Evolutionary conservation across 2,329 filamentous ascomycete genomes (phyloP).

Genomic region (Colletotrichum sidae): DNA sequence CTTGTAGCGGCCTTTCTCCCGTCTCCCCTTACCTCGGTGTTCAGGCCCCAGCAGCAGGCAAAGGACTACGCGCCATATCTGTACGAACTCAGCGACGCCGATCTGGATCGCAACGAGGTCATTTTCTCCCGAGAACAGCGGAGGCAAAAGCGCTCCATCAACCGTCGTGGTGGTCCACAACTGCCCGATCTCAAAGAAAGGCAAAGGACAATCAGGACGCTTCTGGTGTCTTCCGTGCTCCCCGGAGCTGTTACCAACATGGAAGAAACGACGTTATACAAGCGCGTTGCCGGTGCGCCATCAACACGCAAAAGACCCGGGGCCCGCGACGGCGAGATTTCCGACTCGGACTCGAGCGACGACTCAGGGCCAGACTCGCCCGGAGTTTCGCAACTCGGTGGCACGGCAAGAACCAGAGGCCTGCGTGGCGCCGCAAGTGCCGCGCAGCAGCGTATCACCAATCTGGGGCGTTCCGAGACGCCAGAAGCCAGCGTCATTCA

Average conservation of each 20-base stretch:
- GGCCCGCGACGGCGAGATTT: slow-evolving; percentile 76
- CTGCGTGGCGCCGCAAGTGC: slow-evolving; percentile 90
- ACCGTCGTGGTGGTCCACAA: slow-evolving; percentile 89
- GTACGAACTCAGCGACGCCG: slow-evolving; percentile 91
- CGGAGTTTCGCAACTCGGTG: slow-evolving; percentile 76
- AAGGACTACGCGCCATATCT: slow-evolving; percentile 95
- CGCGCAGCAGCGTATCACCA: slow-evolving; percentile 88
- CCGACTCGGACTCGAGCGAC: slow-evolving; percentile 92
- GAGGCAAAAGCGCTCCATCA: slow-evolving; percentile 94
- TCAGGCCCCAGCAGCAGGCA: slow-evolving; percentile 90
- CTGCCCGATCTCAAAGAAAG: slow-evolving; percentile 96
- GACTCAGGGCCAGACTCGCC: slow-evolving; percentile 90
- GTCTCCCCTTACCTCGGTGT: slow-evolving; percentile 83
- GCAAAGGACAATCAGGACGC: slow-evolving; percentile 90
- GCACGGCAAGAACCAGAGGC: slow-evolving; percentile 86
- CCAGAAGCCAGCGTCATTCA: slow-evolving; percentile 75
- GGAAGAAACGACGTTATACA: slow-evolving; percentile 89
- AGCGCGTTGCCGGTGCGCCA: slow-evolving; percentile 72
- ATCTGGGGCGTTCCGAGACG: slow-evolving; percentile 85
- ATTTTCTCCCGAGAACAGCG: slow-evolving; percentile 95
- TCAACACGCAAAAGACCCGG: slow-evolving; percentile 68
- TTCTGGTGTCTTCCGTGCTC: slow-evolving; percentile 91
- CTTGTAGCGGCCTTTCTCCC: slow-evolving; percentile 86
- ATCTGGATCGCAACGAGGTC: slow-evolving; percentile 89
- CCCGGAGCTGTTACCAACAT: slow-evolving; percentile 84